Evolutionary conservation across 1,284 basidiomycete species (phyloP).

Genomic region (Sporisorium scitamineum): DNA sequence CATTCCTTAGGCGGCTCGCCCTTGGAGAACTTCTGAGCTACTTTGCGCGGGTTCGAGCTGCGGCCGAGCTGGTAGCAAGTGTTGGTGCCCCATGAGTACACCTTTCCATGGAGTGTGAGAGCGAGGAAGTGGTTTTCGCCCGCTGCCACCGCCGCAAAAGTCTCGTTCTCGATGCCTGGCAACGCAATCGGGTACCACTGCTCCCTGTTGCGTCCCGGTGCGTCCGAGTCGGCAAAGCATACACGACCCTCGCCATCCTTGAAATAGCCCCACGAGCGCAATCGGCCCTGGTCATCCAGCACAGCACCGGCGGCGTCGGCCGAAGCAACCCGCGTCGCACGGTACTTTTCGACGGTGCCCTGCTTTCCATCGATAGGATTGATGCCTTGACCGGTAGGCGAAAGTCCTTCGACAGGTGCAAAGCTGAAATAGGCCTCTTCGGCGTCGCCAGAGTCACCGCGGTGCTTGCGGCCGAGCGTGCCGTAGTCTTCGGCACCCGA

Average conservation of each 20-base stretch:
- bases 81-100: slow-evolving; percentile 83
- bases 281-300: slow-evolving; percentile 80
- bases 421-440: slow-evolving; percentile 84
- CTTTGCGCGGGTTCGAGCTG: slow-evolving; percentile 74
- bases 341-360: slow-evolving; percentile 77
- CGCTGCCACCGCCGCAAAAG: slow-evolving; percentile 79
- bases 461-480: slow-evolving; percentile 76
- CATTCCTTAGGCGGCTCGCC: slow-evolving; percentile 78
- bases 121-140: slow-evolving; percentile 89
- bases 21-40: slow-evolving; percentile 51
- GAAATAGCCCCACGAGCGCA: slow-evolving; percentile 76
- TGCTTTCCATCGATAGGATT: slow-evolving; percentile 76
- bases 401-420: slow-evolving; percentile 78
- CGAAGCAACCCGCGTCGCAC: slow-evolving; percentile 82
- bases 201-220: slow-evolving; percentile 47
- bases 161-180: slow-evolving; percentile 72
- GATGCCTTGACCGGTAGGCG: slow-evolving; percentile 52
- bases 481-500: slow-evolving; percentile 94
- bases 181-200: slow-evolving; percentile 68
- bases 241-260: slow-evolving; percentile 85
- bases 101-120: slow-evolving; percentile 83
- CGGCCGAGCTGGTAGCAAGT: slow-evolving; percentile 88
- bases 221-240: slow-evolving; percentile 77
- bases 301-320: slow-evolving; percentile 88
- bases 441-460: slow-evolving; percentile 78